A percentile compares a stretch with the other conserved stretches of the same genome.
Conservation (phyloP, 2,329 filamentous ascomycete genomes). For the Apiospora sp. region DNA sequence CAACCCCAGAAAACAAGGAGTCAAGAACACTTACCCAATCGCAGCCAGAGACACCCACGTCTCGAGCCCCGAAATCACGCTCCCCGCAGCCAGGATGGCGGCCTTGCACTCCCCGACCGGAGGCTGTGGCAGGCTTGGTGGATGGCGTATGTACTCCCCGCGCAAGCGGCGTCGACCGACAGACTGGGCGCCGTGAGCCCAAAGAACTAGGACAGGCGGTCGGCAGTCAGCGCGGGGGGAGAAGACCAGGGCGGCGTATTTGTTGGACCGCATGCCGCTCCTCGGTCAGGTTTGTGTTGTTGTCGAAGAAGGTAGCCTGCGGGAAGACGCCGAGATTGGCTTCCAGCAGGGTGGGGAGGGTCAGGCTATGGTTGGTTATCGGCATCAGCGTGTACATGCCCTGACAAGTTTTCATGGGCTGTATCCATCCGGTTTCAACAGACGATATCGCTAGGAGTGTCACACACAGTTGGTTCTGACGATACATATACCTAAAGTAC, state of each 20-base stretch:
- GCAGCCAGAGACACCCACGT: conserved; percentile 27
- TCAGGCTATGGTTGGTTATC: neutral
- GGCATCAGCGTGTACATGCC: no score
- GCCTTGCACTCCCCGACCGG: conserved; percentile 35
- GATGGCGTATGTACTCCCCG: conserved; percentile 46
- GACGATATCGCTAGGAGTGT: no score
- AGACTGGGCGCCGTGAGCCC: conserved; percentile 49
- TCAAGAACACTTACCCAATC: no score
- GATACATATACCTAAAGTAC: no score
- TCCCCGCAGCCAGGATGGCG: conserved; percentile 30
- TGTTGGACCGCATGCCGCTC: conserved; percentile 26
- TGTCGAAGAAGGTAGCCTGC: conserved; percentile 24
- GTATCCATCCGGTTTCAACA: no score
- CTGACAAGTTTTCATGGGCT: no score
- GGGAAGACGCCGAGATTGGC: conserved; percentile 29
- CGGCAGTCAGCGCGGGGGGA: conserved; percentile 44
- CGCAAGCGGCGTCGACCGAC: conserved; percentile 56
- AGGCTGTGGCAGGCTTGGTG: conserved; percentile 42
- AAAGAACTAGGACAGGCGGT: conserved; percentile 43
- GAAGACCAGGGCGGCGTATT: conserved; percentile 33
- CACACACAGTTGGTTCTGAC: no score
- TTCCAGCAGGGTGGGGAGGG: conserved; percentile 26
- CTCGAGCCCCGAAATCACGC: conserved; percentile 23
- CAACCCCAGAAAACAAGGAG: no score
- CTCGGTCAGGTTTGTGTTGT: conserved; percentile 21